phyloP scores from a whole-genome alignment of 495 filamentous ascomycete species.

The Talaromyces liani region DNA sequence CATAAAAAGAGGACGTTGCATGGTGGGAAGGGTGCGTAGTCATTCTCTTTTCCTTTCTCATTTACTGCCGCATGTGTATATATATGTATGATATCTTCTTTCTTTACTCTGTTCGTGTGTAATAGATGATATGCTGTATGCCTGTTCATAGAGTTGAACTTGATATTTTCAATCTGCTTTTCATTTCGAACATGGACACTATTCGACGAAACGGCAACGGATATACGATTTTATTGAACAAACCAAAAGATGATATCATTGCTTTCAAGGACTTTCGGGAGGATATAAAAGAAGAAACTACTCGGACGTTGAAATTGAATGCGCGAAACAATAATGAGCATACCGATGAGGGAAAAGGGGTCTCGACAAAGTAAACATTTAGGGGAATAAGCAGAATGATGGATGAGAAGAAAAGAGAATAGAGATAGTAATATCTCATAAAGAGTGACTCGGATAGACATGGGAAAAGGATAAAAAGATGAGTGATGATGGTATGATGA shows the following conservation, averaged over 20 bases:
- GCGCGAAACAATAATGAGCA: no score
- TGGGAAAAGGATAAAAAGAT: background rate
- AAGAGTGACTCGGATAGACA: background rate
- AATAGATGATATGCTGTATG: background rate
- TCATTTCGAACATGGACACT: background rate
- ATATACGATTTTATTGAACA: background rate
- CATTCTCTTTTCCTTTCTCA: background rate
- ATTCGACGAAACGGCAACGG: background rate
- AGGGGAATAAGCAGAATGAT: background rate
- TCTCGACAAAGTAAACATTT: no score
- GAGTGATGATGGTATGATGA: background rate
- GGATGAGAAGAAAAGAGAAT: background rate
- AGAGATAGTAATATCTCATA: background rate
- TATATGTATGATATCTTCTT: background rate
- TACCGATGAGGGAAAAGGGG: no score
- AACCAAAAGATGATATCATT: conserved; percentile 1
- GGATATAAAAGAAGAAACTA: background rate
- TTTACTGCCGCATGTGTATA: background rate
- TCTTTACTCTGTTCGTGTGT: background rate
- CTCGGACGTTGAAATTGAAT: background rate
- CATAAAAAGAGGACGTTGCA: conserved; percentile 15
- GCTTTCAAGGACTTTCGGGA: background rate
- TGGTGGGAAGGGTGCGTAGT: conserved; percentile 7
- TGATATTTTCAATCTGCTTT: background rate
- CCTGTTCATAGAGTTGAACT: background rate